Evolutionary conservation across 495 filamentous ascomycete genomes (phyloP).

Genomic region (Daldinia loculata): DNA sequence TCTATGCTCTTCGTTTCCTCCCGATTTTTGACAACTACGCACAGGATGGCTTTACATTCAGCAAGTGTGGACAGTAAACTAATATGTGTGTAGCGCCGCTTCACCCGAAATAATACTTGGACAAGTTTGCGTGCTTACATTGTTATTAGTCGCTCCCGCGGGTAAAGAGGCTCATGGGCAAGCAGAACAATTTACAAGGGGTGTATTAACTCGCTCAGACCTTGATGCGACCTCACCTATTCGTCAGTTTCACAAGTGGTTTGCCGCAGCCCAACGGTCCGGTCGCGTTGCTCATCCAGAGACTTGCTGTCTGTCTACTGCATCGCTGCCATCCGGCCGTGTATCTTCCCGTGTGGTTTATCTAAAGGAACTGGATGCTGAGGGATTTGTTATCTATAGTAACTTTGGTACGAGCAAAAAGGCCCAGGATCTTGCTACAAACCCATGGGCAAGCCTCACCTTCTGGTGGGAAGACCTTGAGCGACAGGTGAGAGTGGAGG

Average conservation of each 20-base stretch:
- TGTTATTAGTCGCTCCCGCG: constrained; percentile 49
- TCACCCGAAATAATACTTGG: background rate
- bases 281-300: constrained; percentile 73
- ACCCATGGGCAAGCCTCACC: constrained; percentile 73
- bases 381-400: constrained; percentile 84
- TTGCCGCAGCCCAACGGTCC: constrained; percentile 69
- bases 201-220: constrained; percentile 60
- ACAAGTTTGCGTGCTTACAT: background rate
- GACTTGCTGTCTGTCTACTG: constrained; percentile 82
- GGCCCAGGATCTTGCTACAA: constrained; percentile 68
- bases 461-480: constrained; percentile 82
- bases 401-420: constrained; percentile 87
- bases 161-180: constrained; percentile 54
- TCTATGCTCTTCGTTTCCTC: constrained; percentile 34
- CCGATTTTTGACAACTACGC: constrained; percentile 27
- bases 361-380: constrained; percentile 81
- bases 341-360: constrained; percentile 89
- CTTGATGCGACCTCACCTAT: constrained; percentile 68
- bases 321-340: constrained; percentile 82
- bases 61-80: constrained; percentile 54
- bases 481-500: constrained; percentile 87
- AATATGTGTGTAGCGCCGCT: constrained; percentile 59
- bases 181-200: constrained; percentile 70
- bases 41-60: constrained; percentile 60
- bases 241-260: constrained; percentile 89